phyloP scores from a whole-genome alignment of 768 basidiomycete species.

The Naganishia vishniacii region DNA sequence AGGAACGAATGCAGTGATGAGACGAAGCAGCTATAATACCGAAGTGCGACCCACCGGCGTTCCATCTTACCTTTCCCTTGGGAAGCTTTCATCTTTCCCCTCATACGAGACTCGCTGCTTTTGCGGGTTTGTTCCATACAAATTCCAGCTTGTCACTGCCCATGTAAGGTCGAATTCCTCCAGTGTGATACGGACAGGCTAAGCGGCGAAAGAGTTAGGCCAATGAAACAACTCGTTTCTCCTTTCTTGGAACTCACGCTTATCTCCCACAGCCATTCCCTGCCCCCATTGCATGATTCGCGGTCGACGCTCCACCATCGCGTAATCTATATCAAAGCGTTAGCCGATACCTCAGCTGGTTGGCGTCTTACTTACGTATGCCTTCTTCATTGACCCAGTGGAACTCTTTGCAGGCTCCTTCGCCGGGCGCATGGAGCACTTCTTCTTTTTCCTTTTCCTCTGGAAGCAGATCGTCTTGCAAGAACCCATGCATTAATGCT shows the following conservation, averaged over 20 bases:
- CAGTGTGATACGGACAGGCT: slow-evolving; percentile 18
- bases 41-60: no score
- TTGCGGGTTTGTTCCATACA: slow-evolving; percentile 10
- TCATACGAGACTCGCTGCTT: background rate
- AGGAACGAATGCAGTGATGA: no score
- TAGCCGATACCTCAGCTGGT: background rate
- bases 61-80: no score
- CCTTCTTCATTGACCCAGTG: slow-evolving; percentile 22
- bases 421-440: slow-evolving; percentile 17
- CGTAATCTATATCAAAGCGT: slow-evolving; percentile 7
- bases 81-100: no score
- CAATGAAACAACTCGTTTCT: background rate
- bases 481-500: slow-evolving; percentile 74
- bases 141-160: slow-evolving; percentile 1
- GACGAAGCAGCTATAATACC: no score
- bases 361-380: slow-evolving; percentile 15
- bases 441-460: slow-evolving; percentile 44
- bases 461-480: slow-evolving; percentile 53
- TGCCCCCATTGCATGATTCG: slow-evolving; percentile 22
- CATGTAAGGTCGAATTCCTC: slow-evolving; percentile 12
- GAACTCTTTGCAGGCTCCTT: slow-evolving; percentile 28
- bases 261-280: slow-evolving; percentile 26
- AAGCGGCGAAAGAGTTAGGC: no score
- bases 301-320: slow-evolving; percentile 21
- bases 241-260: slow-evolving; percentile 17